Evolutionary conservation across 140 eudicot genomes (phyloP), one percentile per base, ranked within the genome.

Genomic region (Oenanthe javanica): DNA sequence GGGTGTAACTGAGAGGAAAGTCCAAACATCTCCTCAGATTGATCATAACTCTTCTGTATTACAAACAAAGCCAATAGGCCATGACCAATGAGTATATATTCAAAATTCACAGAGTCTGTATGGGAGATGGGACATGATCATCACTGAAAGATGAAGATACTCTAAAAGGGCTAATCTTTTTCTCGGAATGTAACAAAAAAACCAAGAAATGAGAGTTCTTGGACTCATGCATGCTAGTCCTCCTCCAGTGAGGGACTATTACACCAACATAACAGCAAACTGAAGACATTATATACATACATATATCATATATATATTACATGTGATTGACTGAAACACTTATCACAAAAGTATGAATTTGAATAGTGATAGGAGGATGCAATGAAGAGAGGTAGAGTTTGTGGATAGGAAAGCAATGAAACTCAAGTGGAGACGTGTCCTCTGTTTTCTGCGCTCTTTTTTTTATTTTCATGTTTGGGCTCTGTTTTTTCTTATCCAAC

Each of bases 21-120:
- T 74, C 98, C 98, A 77, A 91, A 91, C 21, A 93, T 87, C 84
- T 93, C 98, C 80, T 93, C 95, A 5, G 98, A 88, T 66, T 91
- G 96, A 85, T 91, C 97, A 86, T 89, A 89, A 50, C 90, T 85
- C 80, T 83, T 27, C 98, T 93, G 89, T 6, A 19, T 23, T 47
- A 48, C 42, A 75, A 23, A 18, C n/a, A 80, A 43, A 47, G 40
- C 25, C n/a, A 64, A 69, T 2, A 9, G 52, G 31, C 48, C 47
- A 78, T 23, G 38, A 16, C 31, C 59, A 25, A 77, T 40, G 49
- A 78, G 31, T n/a, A 59, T n/a, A 40, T 50, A 69, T 52, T 59
- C 9, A 10, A 15, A 42, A 13, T 31, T 70, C 27, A 70, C 72
- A 38, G 88, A 5, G 83, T 57, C 78, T 81, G 84, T 72, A 82